Evolutionary conservation across 164 flowering plant genomes (phyloP), one percentile per base, ranked within the genome.

Genomic region (Malania oleifera): DNA sequence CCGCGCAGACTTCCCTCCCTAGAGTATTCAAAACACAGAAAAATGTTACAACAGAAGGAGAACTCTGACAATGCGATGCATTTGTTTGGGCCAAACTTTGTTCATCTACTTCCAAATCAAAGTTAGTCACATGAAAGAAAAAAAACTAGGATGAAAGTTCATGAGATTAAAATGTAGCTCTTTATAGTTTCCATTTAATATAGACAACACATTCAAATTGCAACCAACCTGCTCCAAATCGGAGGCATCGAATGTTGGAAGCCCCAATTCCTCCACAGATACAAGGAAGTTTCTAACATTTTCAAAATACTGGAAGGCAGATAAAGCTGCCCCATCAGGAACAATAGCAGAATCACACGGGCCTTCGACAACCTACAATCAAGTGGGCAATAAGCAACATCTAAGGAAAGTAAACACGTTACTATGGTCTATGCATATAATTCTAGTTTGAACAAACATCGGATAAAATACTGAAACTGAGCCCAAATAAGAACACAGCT

Each of bases 271-370:
- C 53, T 23, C 53, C n/a, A 50, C 29, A 24, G 53, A 27, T 7
- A 80, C 78, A 37, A 85, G 82, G 35, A 78, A 85, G 63, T 85
- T 85, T 50, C 87, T 68, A 7, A 82, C 70, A 54, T 85, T 85
- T 63, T 82, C 91, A 43, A 80, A 82, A 72, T 82, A 82, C 54
- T 80, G 91, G 40, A 44, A 78, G 11, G 85, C 85, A 34, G 80
- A 75, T 34, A 79, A 62, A 59, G 87, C 81, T 29, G 83, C 82
- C 15, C 87, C 85, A 58, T 85, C 91, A 22, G 83, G 78, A 53
- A 71, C 49, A 18, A 60, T 39, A 45, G 65, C 70, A 59, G 78
- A 61, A 73, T 82, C 84, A 61, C 59, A 12, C 6, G 91, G 77
- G 1, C 67, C 74, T 64, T 82, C 91, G 13, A 85, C 85, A 13